Base-by-base conservation (phyloP, 805 yeast genomes). In the Starmerella bombicola region DNA sequence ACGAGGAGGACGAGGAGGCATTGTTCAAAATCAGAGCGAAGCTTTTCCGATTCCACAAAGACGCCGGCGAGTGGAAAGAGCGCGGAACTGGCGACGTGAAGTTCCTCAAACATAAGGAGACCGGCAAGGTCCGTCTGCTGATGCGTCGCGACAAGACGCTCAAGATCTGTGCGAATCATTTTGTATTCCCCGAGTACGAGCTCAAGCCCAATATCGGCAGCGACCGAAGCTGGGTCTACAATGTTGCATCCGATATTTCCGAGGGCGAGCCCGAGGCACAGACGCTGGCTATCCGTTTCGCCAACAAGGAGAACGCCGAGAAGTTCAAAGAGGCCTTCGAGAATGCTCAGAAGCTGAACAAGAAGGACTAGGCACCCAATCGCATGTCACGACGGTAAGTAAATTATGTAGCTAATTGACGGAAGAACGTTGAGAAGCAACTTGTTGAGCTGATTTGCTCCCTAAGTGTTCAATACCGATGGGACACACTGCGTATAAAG, bases 61-160 rank as follows among this genome's bases (percentile, higher is more conserved):
- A 55, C 25, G 47, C 46, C 47, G 78, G 78, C 56, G 97, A 91
- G 67, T 91, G 98, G 98, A 91, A 91, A 65, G 98, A 91, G 72
- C 82, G 98, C 70, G 98, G 98, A 56, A 84, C 95, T 26, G 98
- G 98, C 58, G 98, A 91, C 59, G 95, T 85, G 55, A 84, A 91
- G 67, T 83, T 91, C 65, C 75, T 91, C 61, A 71, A 88, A 69
- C 95, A 88, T 69, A 85, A 84, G 64, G 66, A 67, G 47, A 68
- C 83, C 44, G 72, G 74, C 44, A 86, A 84, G 68, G 83, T 82
- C 50, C 80, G 98, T 69, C 65, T 91, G 52, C 70, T 91, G 60
- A 91, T 91, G 98, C 84, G 98, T 76, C 84, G 98, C 70, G 98
- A 91, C 69, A 88, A 88, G 72, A 91, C 97, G 41, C 74, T 91